Conservation (phyloP, 176 grass and related monocot species). For the Cenchrus fungigraminus region DNA sequence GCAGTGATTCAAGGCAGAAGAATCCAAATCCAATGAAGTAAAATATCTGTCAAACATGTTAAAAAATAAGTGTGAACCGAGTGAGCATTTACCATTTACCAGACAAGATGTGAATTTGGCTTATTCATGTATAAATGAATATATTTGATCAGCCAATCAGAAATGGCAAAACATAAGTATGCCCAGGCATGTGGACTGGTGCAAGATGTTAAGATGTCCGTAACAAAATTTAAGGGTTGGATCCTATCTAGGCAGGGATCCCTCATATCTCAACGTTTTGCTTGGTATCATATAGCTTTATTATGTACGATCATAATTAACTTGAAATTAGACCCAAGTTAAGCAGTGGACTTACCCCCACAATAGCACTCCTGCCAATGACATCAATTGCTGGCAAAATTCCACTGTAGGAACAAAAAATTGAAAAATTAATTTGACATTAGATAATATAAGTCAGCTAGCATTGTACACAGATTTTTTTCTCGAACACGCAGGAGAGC, state of each 20-base stretch:
- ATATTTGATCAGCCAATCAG: neutral
- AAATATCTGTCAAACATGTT: conserved; percentile 68
- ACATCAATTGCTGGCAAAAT: conserved; percentile 92
- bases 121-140: neutral
- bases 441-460: conserved; percentile 17
- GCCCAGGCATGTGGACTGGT: neutral
- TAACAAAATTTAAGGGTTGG: conserved; percentile 8
- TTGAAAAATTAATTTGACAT: neutral
- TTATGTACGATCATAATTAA: neutral
- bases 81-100: neutral
- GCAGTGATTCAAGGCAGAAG: conserved; percentile 83
- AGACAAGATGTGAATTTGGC: neutral
- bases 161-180: neutral
- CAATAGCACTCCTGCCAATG: conserved; percentile 64
- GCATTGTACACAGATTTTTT: neutral
- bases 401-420: conserved; percentile 61
- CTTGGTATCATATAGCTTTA: neutral
- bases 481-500: no score
- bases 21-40: conserved; percentile 95
- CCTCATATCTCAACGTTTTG: conserved; percentile 13
- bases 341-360: conserved; percentile 66
- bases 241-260: conserved; percentile 4
- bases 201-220: conserved; percentile 15
- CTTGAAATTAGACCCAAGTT: neutral
- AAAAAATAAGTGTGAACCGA: conserved; percentile 21